Evolutionary conservation across 176 grass and related monocot genomes (phyloP), one percentile per base, ranked within the genome.

Genomic region (Saccharum spontaneum): DNA sequence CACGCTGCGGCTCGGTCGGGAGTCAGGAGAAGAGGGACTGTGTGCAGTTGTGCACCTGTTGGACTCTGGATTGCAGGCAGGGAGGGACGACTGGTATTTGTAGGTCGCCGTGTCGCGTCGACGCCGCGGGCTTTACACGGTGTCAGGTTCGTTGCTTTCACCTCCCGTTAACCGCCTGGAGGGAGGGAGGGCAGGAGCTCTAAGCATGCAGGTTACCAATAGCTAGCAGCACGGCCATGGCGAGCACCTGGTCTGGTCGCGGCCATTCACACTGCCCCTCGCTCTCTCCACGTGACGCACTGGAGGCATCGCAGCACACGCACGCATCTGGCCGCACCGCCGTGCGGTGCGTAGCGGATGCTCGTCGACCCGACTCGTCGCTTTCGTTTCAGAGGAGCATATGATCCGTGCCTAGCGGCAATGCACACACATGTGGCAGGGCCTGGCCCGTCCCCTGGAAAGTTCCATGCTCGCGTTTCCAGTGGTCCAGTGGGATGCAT

Each of bases 111-210:
- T 6, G 24, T 8, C 34, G 67, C 16, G 76, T 9, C 77, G 59
- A 54, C 33, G 55, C 84, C 39, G 64, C 2, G 18, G 40, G 5
- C 82, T 91, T 87, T 77, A 85, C 85, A 88, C 84, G 30, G 73
- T 89, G 83, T 89, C 65, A 50, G 43, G 79, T 69, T 26, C 86
- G 57, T 48, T 43, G 38, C 70, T 77, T 88, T 75, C 16, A 7
- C 8, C 55, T 0, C 46, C 67, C 4, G 49, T 43, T 41, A 69
- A 37, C 16, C 48, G 60, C 46, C 16, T 37, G 37, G 36, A 15
- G 36, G 71, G 28, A 28, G 28, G 28, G 15, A 5, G 4, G 8
- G 7, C 39, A 14, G 10, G 38, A 71, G 23, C 13, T 18, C 2
- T 16, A 60, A 55, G 52, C 78, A 48, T 59, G 22, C 55, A 79